Base-by-base conservation (phyloP, 768 basidiomycete genomes). In the Mycena vulgaris region DNA sequence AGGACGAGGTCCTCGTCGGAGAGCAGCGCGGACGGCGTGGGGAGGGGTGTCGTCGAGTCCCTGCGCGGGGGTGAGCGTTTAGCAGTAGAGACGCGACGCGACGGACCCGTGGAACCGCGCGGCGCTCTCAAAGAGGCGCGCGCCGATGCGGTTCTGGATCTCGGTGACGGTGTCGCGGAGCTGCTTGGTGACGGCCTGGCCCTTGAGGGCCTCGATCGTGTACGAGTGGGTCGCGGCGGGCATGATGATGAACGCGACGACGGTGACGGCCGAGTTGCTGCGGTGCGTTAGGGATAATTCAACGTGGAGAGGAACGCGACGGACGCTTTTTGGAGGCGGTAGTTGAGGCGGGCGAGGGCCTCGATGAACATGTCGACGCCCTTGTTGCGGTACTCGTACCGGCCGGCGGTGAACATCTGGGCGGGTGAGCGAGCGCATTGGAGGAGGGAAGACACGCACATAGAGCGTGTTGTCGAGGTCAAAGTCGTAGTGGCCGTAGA, bases 331-430 rank as follows among this genome's bases (percentile, higher is more conserved):
- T 88, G 87, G 8, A 89, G 78, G 4, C 82, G 85, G 69, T 87
- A 86, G 72, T 89, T 89, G 28, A 89, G 78, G 48, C 97, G 95
- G 31, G 97, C 98, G 65, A 99, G 90, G 21, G 93, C 88, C 83
- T 99, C 98, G 74, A 99, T 97, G 80, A 98, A 99, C 97, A 99
- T 98, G 79, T 99, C 98, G 33, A 99, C 96, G 64, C 98, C 98
- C 85, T 99, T 99, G 86, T 99, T 99, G 47, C 98, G 89, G 81
- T 98, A 99, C 81, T 99, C 98, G 81, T 99, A 99, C 49, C 98
- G 90, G 47, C 98, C 98, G n/a, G 98, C 98, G 19, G 96, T 99
- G 83, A 99, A 99, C 89, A 98, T 91, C 94, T 98, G 78, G 21
- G 49, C 37, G 42, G 13, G 14, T 56, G 1, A 51, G 74, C 13